A percentile compares a stretch with the other conserved stretches of the same genome.
These are phyloP conservation scores for Eucalyptus sp. DNA, from an alignment of 345 rosid species.

Conservation along the genomic window DNA sequence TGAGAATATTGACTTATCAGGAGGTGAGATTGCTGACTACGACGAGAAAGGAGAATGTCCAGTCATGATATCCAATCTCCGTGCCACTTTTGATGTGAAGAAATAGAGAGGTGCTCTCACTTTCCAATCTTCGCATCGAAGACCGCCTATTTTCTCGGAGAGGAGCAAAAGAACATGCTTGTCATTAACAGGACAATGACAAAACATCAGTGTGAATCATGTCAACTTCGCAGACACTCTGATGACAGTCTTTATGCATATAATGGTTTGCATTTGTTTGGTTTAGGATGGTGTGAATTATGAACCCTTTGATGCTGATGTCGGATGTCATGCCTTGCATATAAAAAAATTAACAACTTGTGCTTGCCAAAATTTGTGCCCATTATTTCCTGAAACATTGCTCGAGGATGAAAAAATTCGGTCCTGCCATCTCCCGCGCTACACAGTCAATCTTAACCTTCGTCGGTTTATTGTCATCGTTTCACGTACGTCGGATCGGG, in stretches of 20 bases:
- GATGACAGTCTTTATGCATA: background rate
- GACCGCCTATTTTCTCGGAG: background rate
- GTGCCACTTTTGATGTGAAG: constrained; percentile 49
- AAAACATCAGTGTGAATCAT: background rate
- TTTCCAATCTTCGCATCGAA: background rate
- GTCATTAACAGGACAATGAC: background rate
- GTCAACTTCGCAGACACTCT: background rate
- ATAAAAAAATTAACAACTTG: background rate
- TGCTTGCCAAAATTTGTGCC: background rate
- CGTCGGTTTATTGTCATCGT: background rate
- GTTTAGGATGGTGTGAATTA: background rate
- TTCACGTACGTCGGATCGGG: background rate
- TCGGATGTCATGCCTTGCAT: background rate
- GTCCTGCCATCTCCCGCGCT: background rate
- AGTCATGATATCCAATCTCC: constrained; percentile 76
- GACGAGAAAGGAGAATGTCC: constrained; percentile 85
- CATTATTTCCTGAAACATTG: background rate
- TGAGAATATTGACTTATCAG: constrained; percentile 64
- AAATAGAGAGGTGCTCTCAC: constrained; percentile 10
- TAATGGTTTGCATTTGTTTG: background rate
- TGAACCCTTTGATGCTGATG: background rate
- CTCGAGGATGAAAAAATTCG: background rate
- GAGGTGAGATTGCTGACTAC: constrained; percentile 60
- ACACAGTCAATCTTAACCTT: background rate
- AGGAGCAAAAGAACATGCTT: background rate